Evolutionary conservation across 2,329 filamentous ascomycete genomes (phyloP).

Genomic region (Fusarium acutatum): DNA sequence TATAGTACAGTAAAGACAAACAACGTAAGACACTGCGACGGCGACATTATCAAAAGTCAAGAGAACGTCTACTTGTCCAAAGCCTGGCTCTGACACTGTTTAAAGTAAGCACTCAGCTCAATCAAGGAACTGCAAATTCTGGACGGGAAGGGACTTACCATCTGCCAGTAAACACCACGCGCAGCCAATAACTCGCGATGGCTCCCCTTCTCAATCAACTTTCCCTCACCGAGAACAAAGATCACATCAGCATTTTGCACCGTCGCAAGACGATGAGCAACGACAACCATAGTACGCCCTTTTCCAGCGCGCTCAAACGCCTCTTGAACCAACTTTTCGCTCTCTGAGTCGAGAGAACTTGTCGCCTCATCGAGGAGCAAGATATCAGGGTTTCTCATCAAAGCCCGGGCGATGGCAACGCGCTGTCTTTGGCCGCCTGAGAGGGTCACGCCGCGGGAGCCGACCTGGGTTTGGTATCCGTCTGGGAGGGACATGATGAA

Average conservation of each 20-base stretch:
- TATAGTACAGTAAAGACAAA: too few relatives aligned
- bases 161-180: slow-evolving; percentile 9
- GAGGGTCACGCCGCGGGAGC: slow-evolving; percentile 70
- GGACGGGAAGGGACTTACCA: not conserved
- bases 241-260: slow-evolving; percentile 82
- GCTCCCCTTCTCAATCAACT: not conserved
- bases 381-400: slow-evolving; percentile 70
- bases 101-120: not conserved
- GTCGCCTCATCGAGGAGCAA: slow-evolving; percentile 79
- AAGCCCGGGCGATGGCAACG: slow-evolving; percentile 72
- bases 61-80: not conserved
- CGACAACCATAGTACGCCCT: slow-evolving; percentile 73
- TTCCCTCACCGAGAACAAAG: slow-evolving; percentile 62
- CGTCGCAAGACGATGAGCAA: slow-evolving; percentile 80
- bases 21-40: too few relatives aligned
- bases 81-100: not conserved
- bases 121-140: rapidly evolving
- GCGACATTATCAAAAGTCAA: rapidly evolving
- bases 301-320: slow-evolving; percentile 72
- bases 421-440: slow-evolving; percentile 77
- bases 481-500: slow-evolving; percentile 74
- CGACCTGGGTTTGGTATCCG: slow-evolving; percentile 73
- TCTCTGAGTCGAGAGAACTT: slow-evolving; percentile 71
- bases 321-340: slow-evolving; percentile 68
- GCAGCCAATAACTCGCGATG: not conserved